Conservation (phyloP, 192 early-diverging fungal genomes). For the Podila verticillata region DNA sequence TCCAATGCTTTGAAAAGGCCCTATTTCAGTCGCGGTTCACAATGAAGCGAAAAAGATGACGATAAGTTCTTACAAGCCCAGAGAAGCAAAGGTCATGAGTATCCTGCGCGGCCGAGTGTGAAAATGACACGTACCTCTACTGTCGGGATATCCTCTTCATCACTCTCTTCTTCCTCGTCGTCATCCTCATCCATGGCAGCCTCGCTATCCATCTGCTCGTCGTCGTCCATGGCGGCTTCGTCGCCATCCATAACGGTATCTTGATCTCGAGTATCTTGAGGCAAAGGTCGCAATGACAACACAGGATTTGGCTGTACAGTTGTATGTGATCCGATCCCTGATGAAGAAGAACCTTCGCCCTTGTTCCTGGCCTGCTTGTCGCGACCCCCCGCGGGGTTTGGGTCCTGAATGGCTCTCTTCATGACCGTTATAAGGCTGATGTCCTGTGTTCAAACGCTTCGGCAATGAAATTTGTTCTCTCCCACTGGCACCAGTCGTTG, state of each 20-base stretch:
- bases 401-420: slow-evolving; percentile 31
- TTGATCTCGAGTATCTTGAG: not conserved
- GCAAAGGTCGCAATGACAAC: slow-evolving; percentile 8
- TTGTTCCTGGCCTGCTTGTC: slow-evolving; percentile 7
- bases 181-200: slow-evolving; percentile 4
- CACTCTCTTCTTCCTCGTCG: not conserved
- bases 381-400: not conserved
- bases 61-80: not conserved
- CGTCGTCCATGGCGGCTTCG: slow-evolving; percentile 3
- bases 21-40: not conserved
- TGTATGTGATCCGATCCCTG: slow-evolving; percentile 13
- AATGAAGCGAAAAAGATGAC: not conserved
- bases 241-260: not conserved
- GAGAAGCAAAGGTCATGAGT: not conserved
- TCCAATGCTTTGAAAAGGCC: slow-evolving; percentile 1
- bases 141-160: not conserved
- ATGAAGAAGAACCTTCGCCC: not conserved
- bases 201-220: slow-evolving; percentile 19
- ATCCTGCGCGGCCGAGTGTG: not conserved
- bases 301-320: slow-evolving; percentile 4
- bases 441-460: not conserved
- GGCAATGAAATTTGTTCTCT: too few species aligned
- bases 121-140: not conserved
- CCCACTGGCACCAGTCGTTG: too few species aligned
- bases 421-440: slow-evolving; percentile 4